These are phyloP conservation scores for Lentinula sp. DNA, from an alignment of 768 basidiomycete genomes.

Conservation along the genomic window DNA sequence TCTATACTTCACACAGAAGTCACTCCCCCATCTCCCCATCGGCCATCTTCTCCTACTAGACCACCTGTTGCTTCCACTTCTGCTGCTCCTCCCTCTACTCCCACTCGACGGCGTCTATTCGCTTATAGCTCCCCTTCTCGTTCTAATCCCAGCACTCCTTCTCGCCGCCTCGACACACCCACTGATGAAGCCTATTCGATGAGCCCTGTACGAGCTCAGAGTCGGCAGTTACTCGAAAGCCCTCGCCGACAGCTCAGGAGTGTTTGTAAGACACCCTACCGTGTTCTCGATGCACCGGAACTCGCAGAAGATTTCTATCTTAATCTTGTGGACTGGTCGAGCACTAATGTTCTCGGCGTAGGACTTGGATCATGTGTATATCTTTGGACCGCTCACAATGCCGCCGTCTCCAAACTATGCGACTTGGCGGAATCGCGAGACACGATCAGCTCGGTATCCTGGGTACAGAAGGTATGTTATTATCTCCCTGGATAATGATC, in stretches of 20 bases:
- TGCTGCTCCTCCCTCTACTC: conserved; percentile 39
- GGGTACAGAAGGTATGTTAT: conserved; percentile 70
- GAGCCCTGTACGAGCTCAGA: conserved; percentile 82
- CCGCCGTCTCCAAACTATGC: conserved; percentile 86
- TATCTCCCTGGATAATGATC: neutral
- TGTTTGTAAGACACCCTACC: conserved; percentile 93
- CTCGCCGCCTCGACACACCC: conserved; percentile 66
- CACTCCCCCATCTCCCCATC: conserved; percentile 60
- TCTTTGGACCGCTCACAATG: conserved; percentile 94
- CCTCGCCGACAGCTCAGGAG: conserved; percentile 76
- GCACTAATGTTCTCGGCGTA: conserved; percentile 91
- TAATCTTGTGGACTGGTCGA: conserved; percentile 96
- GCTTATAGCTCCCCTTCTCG: conserved; percentile 59
- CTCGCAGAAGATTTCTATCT: conserved; percentile 98
- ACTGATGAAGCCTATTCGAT: conserved; percentile 86
- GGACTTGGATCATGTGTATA: conserved; percentile 91
- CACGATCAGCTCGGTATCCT: conserved; percentile 81
- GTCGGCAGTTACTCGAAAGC: conserved; percentile 75
- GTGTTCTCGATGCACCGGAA: conserved; percentile 95
- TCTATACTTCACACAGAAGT: conserved; percentile 75
- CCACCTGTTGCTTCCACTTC: conserved; percentile 35
- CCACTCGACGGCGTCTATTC: conserved; percentile 59
- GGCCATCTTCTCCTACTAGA: conserved; percentile 57
- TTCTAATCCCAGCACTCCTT: conserved; percentile 53
- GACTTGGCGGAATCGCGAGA: conserved; percentile 67